phyloP scores from a whole-genome alignment of 176 grass and related monocot species.

The Musa troglodytarum region DNA sequence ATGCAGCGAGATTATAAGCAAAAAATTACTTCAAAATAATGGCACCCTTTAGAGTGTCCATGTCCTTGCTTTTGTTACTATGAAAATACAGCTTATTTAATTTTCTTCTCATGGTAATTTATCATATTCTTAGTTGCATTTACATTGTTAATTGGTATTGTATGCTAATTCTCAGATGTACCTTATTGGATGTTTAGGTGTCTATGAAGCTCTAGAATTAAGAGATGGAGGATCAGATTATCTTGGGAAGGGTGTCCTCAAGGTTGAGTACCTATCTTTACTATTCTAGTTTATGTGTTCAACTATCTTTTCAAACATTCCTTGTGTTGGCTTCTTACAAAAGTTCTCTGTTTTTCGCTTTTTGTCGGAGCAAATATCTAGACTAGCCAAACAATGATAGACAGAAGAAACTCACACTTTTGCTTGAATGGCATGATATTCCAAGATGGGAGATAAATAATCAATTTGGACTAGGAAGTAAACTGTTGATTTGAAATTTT shows the following conservation, averaged over 20 bases:
- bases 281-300: background rate
- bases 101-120: background rate
- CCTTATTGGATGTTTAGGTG: constrained; percentile 26
- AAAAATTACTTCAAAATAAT: too few species aligned
- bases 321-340: too few species aligned
- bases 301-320: background rate
- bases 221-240: constrained; percentile 95
- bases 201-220: constrained; percentile 90
- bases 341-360: background rate
- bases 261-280: constrained; percentile 32
- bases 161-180: background rate
- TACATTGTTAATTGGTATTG: background rate
- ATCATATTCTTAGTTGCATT: background rate
- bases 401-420: too few species aligned
- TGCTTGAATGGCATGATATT: too few species aligned
- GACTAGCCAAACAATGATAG: background rate
- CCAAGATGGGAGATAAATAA: too few species aligned
- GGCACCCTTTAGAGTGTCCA: too few species aligned
- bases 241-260: constrained; percentile 86
- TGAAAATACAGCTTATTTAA: too few species aligned
- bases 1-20: too few species aligned
- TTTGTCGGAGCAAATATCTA: background rate
- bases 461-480: too few species aligned
- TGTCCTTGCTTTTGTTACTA: too few species aligned
- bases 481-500: too few species aligned